Base-by-base conservation (phyloP, 805 yeast species). In the Yamadazyma olivae region DNA sequence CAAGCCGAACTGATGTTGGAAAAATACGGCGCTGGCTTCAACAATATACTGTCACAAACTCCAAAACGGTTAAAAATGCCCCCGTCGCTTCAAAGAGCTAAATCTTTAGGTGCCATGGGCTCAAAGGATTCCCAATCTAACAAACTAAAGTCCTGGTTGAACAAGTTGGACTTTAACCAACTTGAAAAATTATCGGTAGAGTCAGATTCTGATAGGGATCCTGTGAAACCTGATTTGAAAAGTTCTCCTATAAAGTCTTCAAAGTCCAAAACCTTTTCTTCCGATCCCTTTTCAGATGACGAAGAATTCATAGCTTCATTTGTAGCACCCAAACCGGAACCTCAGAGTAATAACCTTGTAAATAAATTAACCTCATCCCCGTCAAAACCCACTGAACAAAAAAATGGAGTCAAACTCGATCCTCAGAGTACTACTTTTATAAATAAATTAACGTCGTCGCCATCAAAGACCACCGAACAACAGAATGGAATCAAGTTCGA, bases 21-120 rank as follows among this genome's bases (percentile, higher is more conserved):
- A 5, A 74, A 68, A 40, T 74, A 71, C 48, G 72, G 72, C 9
- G 46, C 60, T 21, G 66, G 62, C 3, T 47, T 64, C 30, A 58
- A 58, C 10, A 53, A 54, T 33, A 35, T 44, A 19, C 31, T 29
- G 30, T 40, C 53, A 0, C 51, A 59, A 13, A 56, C 71, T 1
- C 72, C 73, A 8, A 48, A 39, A 6, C 38, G 61, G 30, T 53
- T 57, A n/a, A 54, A 70, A 33, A 53, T 70, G 3, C n/a, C n/a
- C n/a, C n/a, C n/a, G n/a, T n/a, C n/a, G n/a, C 45, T 71, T 8
- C 40, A 41, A 28, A 56, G 75, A 36, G 50, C 72, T 17, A 66
- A 61, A 39, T 63, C 74, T 0, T 50, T 59, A 33, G 70, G 63
- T 5, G 43, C 16, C 3, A 6, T 17, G 13, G 13, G 13, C 14